A percentile compares a stretch with the other conserved stretches of the same genome.
phyloP scores from a whole-genome alignment of 352 stramenopile species.

The Globisporangium nagaii region DNA sequence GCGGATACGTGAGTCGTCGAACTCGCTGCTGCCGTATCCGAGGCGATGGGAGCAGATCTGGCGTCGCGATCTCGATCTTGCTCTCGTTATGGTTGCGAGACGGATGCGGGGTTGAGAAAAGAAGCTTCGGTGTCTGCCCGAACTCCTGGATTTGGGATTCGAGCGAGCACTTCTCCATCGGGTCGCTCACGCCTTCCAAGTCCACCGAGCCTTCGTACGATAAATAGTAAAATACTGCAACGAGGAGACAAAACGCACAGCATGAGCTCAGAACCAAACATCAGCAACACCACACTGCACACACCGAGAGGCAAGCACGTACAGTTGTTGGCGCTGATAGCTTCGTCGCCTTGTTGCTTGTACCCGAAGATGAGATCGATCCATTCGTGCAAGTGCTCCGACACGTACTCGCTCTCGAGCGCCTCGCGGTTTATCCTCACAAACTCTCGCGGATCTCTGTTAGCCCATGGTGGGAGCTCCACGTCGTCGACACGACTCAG shows the following conservation, averaged over 20 bases:
- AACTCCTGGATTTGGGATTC: constrained; percentile 93
- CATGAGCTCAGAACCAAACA: neutral
- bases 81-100: constrained; percentile 55
- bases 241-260: neutral
- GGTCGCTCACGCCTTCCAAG: constrained; percentile 83
- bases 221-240: constrained; percentile 84
- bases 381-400: constrained; percentile 73
- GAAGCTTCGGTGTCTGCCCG: constrained; percentile 81
- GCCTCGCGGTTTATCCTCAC: constrained; percentile 91
- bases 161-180: constrained; percentile 91
- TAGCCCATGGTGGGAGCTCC: constrained; percentile 93
- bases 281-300: constrained; percentile 4
- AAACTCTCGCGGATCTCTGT: constrained; percentile 75
- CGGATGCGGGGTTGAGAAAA: constrained; percentile 72
- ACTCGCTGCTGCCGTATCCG: constrained; percentile 17
- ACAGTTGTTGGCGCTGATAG: constrained; percentile 71
- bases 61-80: constrained; percentile 41
- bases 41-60: constrained; percentile 36
- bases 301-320: constrained; percentile 11
- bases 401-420: constrained; percentile 85
- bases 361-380: constrained; percentile 97
- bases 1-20: constrained; percentile 14
- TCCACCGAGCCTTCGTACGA: constrained; percentile 86
- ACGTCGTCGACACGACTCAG: constrained; percentile 94
- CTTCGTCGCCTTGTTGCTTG: constrained; percentile 91